These are phyloP conservation scores for Gaeumannomyces tritici DNA, from an alignment of 2,329 filamentous ascomycete genomes.

Conservation along the genomic window DNA sequence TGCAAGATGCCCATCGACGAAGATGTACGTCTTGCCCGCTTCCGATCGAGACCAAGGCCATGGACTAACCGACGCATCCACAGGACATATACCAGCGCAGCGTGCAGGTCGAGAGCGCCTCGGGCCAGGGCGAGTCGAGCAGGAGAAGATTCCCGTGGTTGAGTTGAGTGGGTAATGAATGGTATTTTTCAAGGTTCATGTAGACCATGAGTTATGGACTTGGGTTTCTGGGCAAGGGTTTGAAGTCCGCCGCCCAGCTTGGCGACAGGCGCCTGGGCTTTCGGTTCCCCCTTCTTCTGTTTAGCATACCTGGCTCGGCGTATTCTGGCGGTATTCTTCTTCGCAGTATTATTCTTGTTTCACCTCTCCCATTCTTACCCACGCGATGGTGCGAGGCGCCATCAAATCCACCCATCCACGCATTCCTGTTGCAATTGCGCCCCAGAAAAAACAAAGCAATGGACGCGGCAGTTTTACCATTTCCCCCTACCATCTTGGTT, in stretches of 20 bases:
- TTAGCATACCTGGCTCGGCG: neutral
- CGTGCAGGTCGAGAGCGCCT: conserved; percentile 44
- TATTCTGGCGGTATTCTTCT: neutral
- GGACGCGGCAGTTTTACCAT: neutral
- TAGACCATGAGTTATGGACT: neutral
- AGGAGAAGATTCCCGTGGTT: conserved; percentile 63
- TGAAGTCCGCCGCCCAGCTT: neutral
- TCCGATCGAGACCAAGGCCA: conserved; percentile 8
- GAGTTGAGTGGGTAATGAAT: conserved; percentile 36
- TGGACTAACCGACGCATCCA: conserved; percentile 8
- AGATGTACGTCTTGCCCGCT: conserved; percentile 54
- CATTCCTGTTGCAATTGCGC: neutral
- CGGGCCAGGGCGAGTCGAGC: conserved; percentile 33
- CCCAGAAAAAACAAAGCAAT: neutral
- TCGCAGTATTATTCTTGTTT: neutral
- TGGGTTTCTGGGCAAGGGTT: neutral
- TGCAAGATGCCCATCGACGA: conserved; percentile 76
- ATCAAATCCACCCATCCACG: neutral
- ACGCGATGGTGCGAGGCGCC: neutral
- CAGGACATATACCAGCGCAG: conserved; percentile 58
- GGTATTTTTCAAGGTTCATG: neutral
- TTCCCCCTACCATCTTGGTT: neutral
- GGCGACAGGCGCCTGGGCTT: neutral
- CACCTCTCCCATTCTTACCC: neutral
- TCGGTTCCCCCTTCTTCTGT: neutral